Conservation (phyloP, 2,329 filamentous ascomycete genomes). For the Plectosphaerella plurivora region DNA sequence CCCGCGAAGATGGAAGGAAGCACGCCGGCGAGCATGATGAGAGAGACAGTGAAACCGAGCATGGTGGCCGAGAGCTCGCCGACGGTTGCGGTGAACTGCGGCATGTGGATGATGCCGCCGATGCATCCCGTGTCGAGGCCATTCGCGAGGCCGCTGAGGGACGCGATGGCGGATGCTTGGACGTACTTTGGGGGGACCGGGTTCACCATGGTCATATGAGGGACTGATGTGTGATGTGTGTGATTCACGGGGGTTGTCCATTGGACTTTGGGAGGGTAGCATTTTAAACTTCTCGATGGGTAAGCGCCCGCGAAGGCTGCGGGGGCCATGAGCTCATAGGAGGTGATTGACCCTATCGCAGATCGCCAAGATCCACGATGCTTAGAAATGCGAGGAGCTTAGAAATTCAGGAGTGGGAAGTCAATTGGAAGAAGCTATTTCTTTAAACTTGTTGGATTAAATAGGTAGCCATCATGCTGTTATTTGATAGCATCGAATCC, state of each 20-base stretch:
- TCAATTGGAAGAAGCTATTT: too few relatives aligned
- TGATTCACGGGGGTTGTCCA: not conserved
- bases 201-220: not conserved
- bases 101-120: conserved; percentile 26
- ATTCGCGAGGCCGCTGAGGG: conserved; percentile 9
- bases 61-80: conserved; percentile 45
- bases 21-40: conserved; percentile 53
- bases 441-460: too few relatives aligned
- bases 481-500: too few relatives aligned
- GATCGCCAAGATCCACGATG: not conserved
- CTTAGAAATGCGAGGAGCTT: not conserved
- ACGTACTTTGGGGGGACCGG: conserved; percentile 1
- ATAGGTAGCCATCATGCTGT: too few relatives aligned
- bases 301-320: too few relatives aligned
- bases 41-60: conserved; percentile 55
- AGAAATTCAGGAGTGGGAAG: not conserved
- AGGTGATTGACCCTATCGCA: too few relatives aligned
- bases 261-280: not conserved
- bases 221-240: not conserved
- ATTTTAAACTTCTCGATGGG: too few relatives aligned
- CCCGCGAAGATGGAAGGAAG: conserved; percentile 55
- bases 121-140: conserved; percentile 31
- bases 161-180: conserved; percentile 2
- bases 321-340: too few relatives aligned
- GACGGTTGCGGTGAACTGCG: conserved; percentile 26